These are phyloP conservation scores for Xylariaceae sp. DNA, from an alignment of 2,329 filamentous ascomycete species.

Conservation along the genomic window DNA sequence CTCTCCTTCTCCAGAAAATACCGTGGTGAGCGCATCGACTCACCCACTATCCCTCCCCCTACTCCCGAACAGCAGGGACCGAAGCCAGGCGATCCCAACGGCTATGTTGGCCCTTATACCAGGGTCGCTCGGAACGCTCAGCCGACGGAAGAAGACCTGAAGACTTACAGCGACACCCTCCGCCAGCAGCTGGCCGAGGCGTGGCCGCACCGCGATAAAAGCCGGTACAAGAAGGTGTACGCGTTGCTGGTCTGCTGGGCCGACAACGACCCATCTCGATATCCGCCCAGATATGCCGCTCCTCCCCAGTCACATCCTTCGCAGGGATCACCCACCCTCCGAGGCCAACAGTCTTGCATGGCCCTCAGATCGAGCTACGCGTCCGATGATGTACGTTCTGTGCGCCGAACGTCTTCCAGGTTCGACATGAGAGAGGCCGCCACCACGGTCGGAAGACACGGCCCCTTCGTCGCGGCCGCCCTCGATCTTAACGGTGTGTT, in stretches of 20 bases:
- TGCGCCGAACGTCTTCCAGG: neutral
- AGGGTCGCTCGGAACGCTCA: too few relatives aligned
- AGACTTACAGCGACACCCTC: neutral
- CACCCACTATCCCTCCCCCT: neutral
- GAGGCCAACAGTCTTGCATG: neutral
- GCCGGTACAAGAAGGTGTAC: constrained; percentile 7
- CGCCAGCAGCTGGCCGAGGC: neutral
- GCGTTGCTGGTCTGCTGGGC: constrained; percentile 17
- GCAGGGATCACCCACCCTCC: neutral
- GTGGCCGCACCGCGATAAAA: constrained; percentile 14
- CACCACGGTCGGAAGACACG: neutral
- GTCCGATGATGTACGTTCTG: neutral
- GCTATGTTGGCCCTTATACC: too few relatives aligned
- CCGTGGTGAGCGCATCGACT: too few relatives aligned
- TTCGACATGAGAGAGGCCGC: neutral
- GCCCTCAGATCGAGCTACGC: too few relatives aligned
- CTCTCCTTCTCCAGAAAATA: constrained; percentile 1
- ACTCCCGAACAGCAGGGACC: neutral
- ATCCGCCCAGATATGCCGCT: neutral
- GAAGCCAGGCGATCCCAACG: neutral
- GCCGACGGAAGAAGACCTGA: constrained; percentile 8
- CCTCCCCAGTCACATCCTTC: too few relatives aligned
- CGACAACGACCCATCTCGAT: neutral
- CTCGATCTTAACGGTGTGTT: constrained; percentile 10
- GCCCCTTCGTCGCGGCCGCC: constrained; percentile 11